These are phyloP conservation scores for Trichoderma sp. DNA, from an alignment of 2,329 filamentous ascomycete genomes.

Conservation along the genomic window DNA sequence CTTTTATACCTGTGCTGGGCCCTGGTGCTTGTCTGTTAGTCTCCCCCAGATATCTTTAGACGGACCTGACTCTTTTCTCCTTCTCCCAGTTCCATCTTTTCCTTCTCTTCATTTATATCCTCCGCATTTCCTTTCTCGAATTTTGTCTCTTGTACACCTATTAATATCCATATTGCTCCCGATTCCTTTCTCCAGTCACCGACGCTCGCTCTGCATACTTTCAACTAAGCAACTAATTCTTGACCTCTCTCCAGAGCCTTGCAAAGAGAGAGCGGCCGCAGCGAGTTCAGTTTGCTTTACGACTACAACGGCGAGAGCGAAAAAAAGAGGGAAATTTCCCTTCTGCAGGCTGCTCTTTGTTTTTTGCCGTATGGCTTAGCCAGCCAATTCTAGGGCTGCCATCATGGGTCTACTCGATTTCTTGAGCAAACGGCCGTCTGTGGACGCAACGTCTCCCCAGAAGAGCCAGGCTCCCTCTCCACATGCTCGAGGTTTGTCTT, in stretches of 20 bases:
- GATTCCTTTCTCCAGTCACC: background rate
- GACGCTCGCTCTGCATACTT: background rate
- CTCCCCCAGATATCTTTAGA: slow-evolving; percentile 24
- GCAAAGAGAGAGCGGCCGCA: background rate
- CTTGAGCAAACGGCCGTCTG: slow-evolving; percentile 18
- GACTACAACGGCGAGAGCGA: background rate
- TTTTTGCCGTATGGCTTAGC: slow-evolving; percentile 8
- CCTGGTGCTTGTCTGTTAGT: slow-evolving; percentile 5
- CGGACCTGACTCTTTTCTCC: slow-evolving; percentile 11
- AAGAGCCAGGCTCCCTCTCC: background rate
- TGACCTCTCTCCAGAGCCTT: background rate
- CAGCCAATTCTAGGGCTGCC: background rate
- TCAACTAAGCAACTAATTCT: background rate
- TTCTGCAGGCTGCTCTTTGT: background rate
- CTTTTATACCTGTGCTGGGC: background rate
- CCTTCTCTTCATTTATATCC: background rate
- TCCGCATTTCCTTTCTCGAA: background rate
- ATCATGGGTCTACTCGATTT: slow-evolving; percentile 22
- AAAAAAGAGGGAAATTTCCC: background rate
- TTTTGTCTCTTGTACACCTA: background rate
- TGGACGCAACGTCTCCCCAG: background rate
- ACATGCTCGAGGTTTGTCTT: slow-evolving; percentile 7
- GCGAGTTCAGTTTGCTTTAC: background rate
- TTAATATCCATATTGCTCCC: background rate
- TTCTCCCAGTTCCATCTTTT: background rate